A percentile compares a stretch with the other conserved stretches of the same genome.
phyloP scores from a whole-genome alignment of 306 rosid species.

The Castanea sativa region DNA sequence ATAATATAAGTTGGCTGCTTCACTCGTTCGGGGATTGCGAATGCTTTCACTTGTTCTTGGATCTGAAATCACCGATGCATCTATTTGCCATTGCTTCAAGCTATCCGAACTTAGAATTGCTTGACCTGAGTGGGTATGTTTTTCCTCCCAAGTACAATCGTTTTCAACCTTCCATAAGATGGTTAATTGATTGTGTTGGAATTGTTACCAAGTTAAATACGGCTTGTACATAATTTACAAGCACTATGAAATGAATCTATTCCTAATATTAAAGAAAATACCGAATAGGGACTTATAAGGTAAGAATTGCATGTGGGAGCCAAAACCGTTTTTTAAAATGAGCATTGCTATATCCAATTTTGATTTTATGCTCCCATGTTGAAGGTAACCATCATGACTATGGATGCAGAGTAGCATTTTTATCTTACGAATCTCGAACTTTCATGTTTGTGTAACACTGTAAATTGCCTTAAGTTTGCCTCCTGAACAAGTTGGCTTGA shows the following conservation, averaged over 20 bases:
- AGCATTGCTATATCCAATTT: background rate
- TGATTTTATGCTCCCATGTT: background rate
- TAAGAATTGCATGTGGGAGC: background rate
- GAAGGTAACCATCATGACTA: background rate
- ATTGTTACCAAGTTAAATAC: background rate
- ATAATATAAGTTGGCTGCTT: too few species aligned
- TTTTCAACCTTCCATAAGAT: background rate
- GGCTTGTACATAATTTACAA: too few species aligned
- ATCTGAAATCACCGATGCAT: conserved; percentile 93
- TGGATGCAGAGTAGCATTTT: background rate
- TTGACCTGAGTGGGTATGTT: conserved; percentile 94
- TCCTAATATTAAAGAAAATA: background rate
- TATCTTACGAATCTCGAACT: background rate
- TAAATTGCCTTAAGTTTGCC: background rate
- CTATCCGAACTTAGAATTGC: conserved; percentile 77
- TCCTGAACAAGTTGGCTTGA: background rate
- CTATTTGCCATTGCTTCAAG: conserved; percentile 87
- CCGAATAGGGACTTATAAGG: background rate
- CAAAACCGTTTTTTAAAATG: background rate
- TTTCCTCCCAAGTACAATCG: conserved; percentile 5
- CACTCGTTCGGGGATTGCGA: too few species aligned
- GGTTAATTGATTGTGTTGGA: background rate
- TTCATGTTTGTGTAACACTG: background rate
- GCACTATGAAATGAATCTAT: background rate
- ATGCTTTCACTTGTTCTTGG: too few species aligned